Evolutionary conservation across 352 stramenopile genomes (phyloP), one percentile per base, ranked within the genome.

Genomic region (Phytopythium ostracodes): DNA sequence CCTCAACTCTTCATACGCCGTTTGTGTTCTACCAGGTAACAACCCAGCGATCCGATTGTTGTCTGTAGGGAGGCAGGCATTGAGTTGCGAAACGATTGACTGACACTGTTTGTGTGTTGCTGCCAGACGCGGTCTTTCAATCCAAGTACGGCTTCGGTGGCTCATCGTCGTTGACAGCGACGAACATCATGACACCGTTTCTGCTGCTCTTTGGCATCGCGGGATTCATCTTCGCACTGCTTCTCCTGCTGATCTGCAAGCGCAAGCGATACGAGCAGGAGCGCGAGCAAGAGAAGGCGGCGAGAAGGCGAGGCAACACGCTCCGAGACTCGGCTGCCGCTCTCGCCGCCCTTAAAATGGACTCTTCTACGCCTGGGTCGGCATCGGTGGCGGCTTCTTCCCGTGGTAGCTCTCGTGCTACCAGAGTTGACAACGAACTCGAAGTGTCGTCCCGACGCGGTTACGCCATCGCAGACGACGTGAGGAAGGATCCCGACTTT

Each of bases 401-500:
- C 6, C 47, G 47, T 4, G 11, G 17, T 1, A 0, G 35, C 36
- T 33, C 53, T 12, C 53, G 35, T 12, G 35, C 31, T 27, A 24
- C 25, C 22, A 60, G 55, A 24, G 42, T 50, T 4, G 55, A 60
- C 22, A 50, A 40, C 12, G 55, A 50, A 15, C 29, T 47, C 10
- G 55, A 52, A 6, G 12, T 33, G n/a, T 51, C 38, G 5, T 60
- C 55, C 14, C 55, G 27, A 12, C 38, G 36, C 14, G 38, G 40
- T 11, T 51, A 40, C 20, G 18, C n/a, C 18, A 50, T 81, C 17
- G 61, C 68, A 1, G 67, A 88, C 49, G 78, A 90, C 31, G 72
- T 88, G 10, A 77, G 81, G 38, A 76, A 72, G 18, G 78, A 88
- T 29, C 50, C 70, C 0, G 73, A 73, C 35, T 76, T 90, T 38